phyloP scores from a whole-genome alignment of 192 early-diverging fungal species.

The Gonapodya sp. region DNA sequence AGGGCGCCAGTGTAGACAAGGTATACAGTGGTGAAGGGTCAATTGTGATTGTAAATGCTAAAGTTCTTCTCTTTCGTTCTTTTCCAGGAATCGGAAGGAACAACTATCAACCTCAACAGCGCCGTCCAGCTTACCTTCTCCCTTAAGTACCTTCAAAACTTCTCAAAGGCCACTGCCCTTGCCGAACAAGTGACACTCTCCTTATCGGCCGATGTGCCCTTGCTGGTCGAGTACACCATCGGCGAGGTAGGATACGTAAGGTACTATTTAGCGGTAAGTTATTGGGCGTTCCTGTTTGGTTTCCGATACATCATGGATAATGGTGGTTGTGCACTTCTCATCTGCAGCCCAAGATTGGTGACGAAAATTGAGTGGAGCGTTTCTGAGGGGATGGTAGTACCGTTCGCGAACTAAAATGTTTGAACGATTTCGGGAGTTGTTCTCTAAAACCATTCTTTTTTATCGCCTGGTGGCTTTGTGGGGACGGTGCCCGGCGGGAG shows the following conservation, averaged over 20 bases:
- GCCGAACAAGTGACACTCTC: slow-evolving; percentile 63
- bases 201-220: slow-evolving; percentile 78
- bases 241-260: slow-evolving; percentile 80
- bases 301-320: neutral
- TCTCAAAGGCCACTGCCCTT: slow-evolving; percentile 89
- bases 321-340: neutral
- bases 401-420: too few relatives aligned
- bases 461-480: too few relatives aligned
- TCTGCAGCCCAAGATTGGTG: slow-evolving; percentile 6
- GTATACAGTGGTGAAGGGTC: too few relatives aligned
- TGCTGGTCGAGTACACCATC: slow-evolving; percentile 90
- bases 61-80: too few relatives aligned
- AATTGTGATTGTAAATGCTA: too few relatives aligned
- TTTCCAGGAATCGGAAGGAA: slow-evolving; percentile 25
- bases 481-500: too few relatives aligned
- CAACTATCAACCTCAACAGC: slow-evolving; percentile 71
- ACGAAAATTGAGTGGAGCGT: neutral
- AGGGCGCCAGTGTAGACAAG: slow-evolving; percentile 61
- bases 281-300: neutral
- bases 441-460: too few relatives aligned
- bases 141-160: slow-evolving; percentile 89
- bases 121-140: slow-evolving; percentile 78
- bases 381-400: neutral
- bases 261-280: slow-evolving; percentile 26
- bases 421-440: too few relatives aligned